A percentile compares a stretch with the other conserved stretches of the same genome.
Conservation (phyloP, 257 asterid genomes). For the Solanum lycopersicoides region DNA sequence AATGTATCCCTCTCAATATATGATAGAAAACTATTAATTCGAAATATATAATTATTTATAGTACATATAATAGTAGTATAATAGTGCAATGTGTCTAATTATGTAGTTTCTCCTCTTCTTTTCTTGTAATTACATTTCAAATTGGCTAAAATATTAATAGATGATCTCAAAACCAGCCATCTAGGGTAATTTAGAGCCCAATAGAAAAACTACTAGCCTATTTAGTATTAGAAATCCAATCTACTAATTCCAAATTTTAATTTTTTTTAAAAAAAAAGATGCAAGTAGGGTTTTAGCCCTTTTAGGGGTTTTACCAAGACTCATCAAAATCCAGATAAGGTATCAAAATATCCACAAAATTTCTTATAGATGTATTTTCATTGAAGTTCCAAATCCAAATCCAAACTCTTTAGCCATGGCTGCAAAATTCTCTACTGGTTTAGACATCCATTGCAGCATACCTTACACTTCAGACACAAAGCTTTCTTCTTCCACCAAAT, state of each 20-base stretch:
- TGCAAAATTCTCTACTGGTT: conserved; percentile 38
- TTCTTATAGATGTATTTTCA: not conserved
- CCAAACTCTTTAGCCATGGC: conserved; percentile 38
- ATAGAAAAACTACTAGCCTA: not conserved
- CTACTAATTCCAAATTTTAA: not conserved
- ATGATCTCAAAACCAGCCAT: no score
- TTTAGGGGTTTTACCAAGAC: not conserved
- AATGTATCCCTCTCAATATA: no score
- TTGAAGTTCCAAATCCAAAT: not conserved
- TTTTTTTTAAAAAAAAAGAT: not conserved
- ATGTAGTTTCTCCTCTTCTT: no score
- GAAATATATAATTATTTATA: no score
- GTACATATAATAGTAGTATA: no score
- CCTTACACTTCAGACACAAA: conserved; percentile 35
- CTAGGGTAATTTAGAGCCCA: not conserved
- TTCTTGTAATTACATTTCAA: no score
- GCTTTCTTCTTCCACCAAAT: conserved; percentile 15
- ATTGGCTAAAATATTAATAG: no score
- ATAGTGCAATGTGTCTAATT: no score
- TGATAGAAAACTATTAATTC: no score
- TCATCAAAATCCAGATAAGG: conserved; percentile 24
- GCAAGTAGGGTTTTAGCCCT: not conserved
- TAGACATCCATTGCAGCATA: conserved; percentile 17
- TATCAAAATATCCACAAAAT: conserved; percentile 3
- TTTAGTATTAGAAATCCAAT: not conserved